Conservation (phyloP, 2,329 filamentous ascomycete species). For the Fusarium siculi region DNA sequence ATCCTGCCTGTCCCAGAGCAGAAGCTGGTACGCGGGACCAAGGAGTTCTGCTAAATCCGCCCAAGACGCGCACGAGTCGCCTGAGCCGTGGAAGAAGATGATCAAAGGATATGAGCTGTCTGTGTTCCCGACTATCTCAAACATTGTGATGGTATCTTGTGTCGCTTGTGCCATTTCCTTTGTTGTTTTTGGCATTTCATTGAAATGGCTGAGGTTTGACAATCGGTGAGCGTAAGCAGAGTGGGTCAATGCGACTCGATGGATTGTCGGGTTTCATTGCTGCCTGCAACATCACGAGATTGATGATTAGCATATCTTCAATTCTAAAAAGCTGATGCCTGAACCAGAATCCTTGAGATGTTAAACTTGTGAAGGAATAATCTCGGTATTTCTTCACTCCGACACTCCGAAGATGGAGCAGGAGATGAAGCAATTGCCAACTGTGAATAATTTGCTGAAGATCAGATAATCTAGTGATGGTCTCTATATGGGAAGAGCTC, state of each 20-base stretch:
- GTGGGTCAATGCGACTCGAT: neutral
- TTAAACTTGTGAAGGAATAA: accelerated
- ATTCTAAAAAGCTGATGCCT: neutral
- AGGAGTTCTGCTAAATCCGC: constrained; percentile 10
- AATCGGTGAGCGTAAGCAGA: neutral
- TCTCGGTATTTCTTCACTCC: neutral
- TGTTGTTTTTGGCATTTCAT: neutral
- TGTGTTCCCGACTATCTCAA: neutral
- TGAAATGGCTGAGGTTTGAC: neutral
- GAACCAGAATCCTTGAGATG: neutral
- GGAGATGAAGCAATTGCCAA: neutral
- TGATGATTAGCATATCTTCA: neutral
- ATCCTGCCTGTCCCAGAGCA: constrained; percentile 27
- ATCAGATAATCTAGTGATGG: accelerated
- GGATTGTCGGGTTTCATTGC: neutral
- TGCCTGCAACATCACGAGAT: neutral
- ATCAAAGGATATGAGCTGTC: constrained; percentile 10
- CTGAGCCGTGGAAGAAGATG: constrained; percentile 38
- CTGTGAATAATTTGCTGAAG: accelerated
- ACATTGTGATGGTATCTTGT: neutral
- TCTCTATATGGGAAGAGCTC: neutral
- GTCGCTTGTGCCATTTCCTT: neutral
- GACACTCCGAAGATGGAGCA: accelerated
- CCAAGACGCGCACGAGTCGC: constrained; percentile 35
- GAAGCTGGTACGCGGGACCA: neutral